Evolutionary conservation across 2,329 filamentous ascomycete genomes (phyloP), one percentile per base, ranked within the genome.

Genomic region (Diatrype stigma): DNA sequence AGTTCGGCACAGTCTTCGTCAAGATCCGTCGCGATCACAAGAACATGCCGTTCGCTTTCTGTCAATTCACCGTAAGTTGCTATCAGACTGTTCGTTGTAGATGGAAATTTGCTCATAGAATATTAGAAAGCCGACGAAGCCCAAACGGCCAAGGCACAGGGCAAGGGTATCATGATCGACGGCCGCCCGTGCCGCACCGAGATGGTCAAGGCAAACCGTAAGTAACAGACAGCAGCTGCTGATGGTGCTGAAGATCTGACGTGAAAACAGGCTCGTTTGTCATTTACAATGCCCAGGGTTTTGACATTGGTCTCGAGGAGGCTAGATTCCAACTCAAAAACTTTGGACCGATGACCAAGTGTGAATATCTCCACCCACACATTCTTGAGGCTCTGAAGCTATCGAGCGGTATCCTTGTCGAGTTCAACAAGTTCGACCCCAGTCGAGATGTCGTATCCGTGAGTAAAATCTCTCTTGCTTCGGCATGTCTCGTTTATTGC

Each of bases 41-140:
- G 14, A 72, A 78, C 37, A 84, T 86, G 79, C 84, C 84, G 0
- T 84, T 82, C 60, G 82, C 82, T 0, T 86, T 86, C 57, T 77
- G 76, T 21, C 84, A 86, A 59, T 87, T 74, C 59, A 84, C 79
- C 2, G 82, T 84, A 62, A 71, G 78, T 67, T 23, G 77, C 67
- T 21, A 2, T 35, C 2, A 12, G 26, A 46, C 34, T 37, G 16
- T 23, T 30, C 22, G 14, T 32, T 4, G 32, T 22, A 3, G 19
- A 11, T 7, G n/a, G 12, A 16, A 5, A 5, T 48, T 46, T 11
- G 46, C 62, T 72, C 48, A 74, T 46, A 50, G 17, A 10, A 2
- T 16, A 11, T 23, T 54, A 83, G 80, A 73, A 70, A 12, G 68
- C 74, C 30, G 63, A 70, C 0, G 69, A 82, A 60, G 82, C 83